Evolutionary conservation across 371 early-diverging fungal species (phyloP).

Genomic region (Lichtheimia corymbifera): DNA sequence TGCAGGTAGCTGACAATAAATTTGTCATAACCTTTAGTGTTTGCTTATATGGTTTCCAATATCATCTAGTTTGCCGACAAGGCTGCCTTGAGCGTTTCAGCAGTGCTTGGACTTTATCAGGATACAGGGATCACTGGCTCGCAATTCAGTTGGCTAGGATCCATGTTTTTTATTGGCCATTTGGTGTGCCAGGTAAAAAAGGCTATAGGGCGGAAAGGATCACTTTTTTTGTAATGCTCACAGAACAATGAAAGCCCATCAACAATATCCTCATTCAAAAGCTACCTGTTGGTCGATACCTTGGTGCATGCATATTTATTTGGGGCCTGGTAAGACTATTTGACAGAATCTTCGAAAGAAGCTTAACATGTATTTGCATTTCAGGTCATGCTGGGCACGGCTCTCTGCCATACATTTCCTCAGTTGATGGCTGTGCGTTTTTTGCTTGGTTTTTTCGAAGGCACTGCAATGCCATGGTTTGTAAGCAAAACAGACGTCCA

Average conservation of each 20-base stretch:
- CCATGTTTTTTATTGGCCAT: conserved; percentile 21
- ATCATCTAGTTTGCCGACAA: conserved; percentile 12
- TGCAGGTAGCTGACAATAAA: conserved; percentile 11
- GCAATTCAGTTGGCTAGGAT: conserved; percentile 19
- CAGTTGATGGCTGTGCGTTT: conserved; percentile 27
- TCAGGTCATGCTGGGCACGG: conserved; percentile 18
- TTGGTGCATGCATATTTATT: conserved; percentile 17
- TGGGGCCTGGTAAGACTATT: conserved; percentile 17
- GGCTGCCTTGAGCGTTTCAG: conserved; percentile 11
- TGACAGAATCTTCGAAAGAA: background rate
- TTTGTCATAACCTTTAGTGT: too few species aligned
- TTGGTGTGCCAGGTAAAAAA: conserved; percentile 8
- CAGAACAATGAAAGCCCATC: conserved; percentile 12
- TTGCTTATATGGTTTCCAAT: background rate
- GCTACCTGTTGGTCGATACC: conserved; percentile 26
- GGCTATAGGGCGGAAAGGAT: too few species aligned
- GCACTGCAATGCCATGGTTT: conserved; percentile 24
- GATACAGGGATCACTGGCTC: conserved; percentile 13
- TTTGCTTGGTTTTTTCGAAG: conserved; percentile 28
- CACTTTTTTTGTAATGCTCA: too few species aligned
- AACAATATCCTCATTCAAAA: conserved; percentile 32
- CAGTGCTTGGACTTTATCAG: conserved; percentile 12
- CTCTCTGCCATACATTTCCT: conserved; percentile 11
- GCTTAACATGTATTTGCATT: conserved; percentile 3
- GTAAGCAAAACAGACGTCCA: background rate